phyloP scores from a whole-genome alignment of 2,329 filamentous ascomycete genomes.

The Scortechinia acanthostroma region DNA sequence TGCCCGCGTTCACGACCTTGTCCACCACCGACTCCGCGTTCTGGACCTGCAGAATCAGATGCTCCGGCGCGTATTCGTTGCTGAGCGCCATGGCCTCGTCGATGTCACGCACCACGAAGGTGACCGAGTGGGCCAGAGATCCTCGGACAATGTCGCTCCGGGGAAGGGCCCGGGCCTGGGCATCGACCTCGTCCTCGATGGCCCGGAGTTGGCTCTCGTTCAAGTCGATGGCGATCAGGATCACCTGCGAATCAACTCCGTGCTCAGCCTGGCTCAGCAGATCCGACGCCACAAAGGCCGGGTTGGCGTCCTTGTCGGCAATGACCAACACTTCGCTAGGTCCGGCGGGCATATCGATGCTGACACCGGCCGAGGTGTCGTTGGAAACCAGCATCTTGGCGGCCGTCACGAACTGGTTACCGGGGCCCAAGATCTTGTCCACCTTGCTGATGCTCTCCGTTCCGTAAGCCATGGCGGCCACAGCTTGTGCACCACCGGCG shows the following conservation, averaged over 20 bases:
- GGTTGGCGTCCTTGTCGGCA: constrained; percentile 80
- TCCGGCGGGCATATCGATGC: constrained; percentile 97
- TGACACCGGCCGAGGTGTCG: constrained; percentile 87
- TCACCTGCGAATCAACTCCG: constrained; percentile 90
- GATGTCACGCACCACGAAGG: constrained; percentile 66
- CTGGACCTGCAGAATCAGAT: constrained; percentile 83
- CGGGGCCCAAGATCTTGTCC: constrained; percentile 95
- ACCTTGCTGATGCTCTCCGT: constrained; percentile 92
- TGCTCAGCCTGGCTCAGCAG: constrained; percentile 93
- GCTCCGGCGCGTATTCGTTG: constrained; percentile 93
- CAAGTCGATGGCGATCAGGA: constrained; percentile 79
- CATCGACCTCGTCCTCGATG: constrained; percentile 86
- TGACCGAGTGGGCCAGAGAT: constrained; percentile 84
- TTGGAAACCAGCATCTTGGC: constrained; percentile 98
- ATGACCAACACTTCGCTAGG: constrained; percentile 95
- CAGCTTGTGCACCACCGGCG: constrained; percentile 88
- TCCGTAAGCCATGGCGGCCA: constrained; percentile 94
- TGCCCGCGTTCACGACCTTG: constrained; percentile 84
- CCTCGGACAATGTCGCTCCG: constrained; percentile 88
- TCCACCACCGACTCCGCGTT: constrained; percentile 70
- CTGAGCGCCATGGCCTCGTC: constrained; percentile 73
- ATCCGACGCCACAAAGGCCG: constrained; percentile 91
- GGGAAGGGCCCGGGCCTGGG: constrained; percentile 78
- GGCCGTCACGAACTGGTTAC: constrained; percentile 96
- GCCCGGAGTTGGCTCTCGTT: constrained; percentile 65